A percentile compares a stretch with the other conserved stretches of the same genome.
Conservation (phyloP, 2,329 filamentous ascomycete species). For the Botrytis hyacinthi region DNA sequence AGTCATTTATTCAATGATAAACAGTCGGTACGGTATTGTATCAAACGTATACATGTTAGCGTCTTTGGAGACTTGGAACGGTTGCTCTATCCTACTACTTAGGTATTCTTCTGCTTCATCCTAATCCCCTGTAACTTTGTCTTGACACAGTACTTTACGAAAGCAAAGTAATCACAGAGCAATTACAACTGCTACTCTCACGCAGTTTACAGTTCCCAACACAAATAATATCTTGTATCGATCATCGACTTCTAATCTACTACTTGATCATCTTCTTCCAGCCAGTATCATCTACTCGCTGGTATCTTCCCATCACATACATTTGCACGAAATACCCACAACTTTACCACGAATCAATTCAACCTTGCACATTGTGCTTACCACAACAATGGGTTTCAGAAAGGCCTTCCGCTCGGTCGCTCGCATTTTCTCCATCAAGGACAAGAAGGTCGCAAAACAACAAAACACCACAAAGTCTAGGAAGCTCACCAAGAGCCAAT, state of each 20-base stretch:
- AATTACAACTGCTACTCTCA: not conserved
- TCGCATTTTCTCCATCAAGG: not conserved
- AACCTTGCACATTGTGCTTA: not conserved
- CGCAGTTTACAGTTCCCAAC: not conserved
- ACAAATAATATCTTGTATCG: not conserved
- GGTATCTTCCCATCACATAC: not conserved
- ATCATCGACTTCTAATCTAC: not conserved
- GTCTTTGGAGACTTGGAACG: not conserved
- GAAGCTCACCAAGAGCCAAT: not conserved
- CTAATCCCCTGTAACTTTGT: not conserved
- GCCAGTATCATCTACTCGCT: not conserved
- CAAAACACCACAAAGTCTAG: not conserved
- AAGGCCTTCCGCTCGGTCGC: not conserved
- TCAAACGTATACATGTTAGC: not conserved
- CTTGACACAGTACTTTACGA: not conserved
- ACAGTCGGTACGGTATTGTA: not conserved
- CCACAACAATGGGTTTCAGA: not conserved
- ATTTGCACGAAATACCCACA: not conserved
- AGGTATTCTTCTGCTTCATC: not conserved
- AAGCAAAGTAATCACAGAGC: not conserved
- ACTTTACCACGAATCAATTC: not conserved
- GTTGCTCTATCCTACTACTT: not conserved
- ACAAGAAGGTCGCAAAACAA: not conserved
- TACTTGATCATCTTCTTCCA: not conserved
- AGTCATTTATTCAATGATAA: not conserved